Base-by-base conservation (phyloP, 805 yeast species). In the Pichia sporocuriosa region DNA sequence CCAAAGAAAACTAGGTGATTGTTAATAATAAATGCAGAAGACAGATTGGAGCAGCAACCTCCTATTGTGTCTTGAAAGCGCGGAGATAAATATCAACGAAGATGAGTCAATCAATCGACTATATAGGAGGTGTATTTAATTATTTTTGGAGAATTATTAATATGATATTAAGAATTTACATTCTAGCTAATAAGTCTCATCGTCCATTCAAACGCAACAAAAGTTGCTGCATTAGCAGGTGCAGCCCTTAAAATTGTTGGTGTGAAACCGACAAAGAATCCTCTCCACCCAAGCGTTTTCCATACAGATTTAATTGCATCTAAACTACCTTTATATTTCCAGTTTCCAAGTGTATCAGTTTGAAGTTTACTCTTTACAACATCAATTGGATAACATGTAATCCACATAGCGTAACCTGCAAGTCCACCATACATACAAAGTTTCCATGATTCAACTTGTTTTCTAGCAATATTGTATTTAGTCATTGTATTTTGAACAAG, bases 171-270 rank as follows among this genome's bases (percentile, higher is more conserved):
- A 26, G 2, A 35, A 12, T 6, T 26, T 12, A 17, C 20, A 19
- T 7, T 6, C 7, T 43, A 71, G 44, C 60, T 67, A 34, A 76
- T 57, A 22, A 69, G 52, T 65, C 95, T 77, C 84, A 89, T 82
- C 4, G 96, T 84, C 38, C 83, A 64, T 63, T 93, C 99, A 60
- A 93, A 93, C 2, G 94, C 88, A 33, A 87, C 82, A 65, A 93
- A 93, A 0, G 98, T 94, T 24, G 94, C 95, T 32, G 96, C 99
- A 59, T 93, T 94, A 4, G 94, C 98, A 1, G 98, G 98, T 3
- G 96, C 95, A 37, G 99, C 97, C 66, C 99, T 82, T 49, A 93
- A 67, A 49, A 93, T 77, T 0, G 97, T 89, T 29, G 98, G 97
- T 16, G 78, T 63, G 58, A 94, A 89, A 2, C 99, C 99, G 64